Percentiles rank a stretch among this genome's conserved stretches.
phyloP scores from a whole-genome alignment of 192 early-diverging fungal species.

The Umbelopsis sp. region DNA sequence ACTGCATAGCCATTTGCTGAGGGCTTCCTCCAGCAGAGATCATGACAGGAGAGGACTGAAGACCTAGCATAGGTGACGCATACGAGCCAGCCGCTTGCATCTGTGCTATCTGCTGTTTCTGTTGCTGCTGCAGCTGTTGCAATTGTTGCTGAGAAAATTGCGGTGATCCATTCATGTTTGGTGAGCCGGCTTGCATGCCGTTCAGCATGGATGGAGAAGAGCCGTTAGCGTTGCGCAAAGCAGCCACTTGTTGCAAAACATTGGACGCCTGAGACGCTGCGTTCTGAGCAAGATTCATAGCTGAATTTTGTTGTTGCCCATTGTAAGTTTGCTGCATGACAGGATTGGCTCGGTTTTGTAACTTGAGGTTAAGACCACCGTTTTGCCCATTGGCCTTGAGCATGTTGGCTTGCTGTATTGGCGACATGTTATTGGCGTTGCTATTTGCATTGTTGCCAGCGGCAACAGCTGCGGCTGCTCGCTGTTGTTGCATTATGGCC shows the following conservation, averaged over 20 bases:
- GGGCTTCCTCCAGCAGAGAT: conserved; percentile 12
- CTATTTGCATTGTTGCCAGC: neutral
- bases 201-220: conserved; percentile 8
- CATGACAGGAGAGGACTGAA: conserved; percentile 14
- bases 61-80: conserved; percentile 12
- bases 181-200: conserved; percentile 7
- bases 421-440: neutral
- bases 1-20: conserved; percentile 15
- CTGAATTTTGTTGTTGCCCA: neutral
- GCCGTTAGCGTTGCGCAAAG: conserved; percentile 5
- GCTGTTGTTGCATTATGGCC: conserved; percentile 10
- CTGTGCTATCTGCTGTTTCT: conserved; percentile 15
- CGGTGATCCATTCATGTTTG: neutral
- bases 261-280: conserved; percentile 5
- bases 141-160: conserved; percentile 11
- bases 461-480: neutral
- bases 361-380: conserved; percentile 9
- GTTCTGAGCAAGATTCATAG: conserved; percentile 15
- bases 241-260: conserved; percentile 5
- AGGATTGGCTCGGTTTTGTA: neutral
- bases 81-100: conserved; percentile 22
- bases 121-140: conserved; percentile 9
- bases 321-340: conserved; percentile 15
- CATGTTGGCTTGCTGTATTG: conserved; percentile 13
- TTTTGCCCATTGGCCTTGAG: conserved; percentile 13